phyloP scores from a whole-genome alignment of 352 stramenopile species.

The Phytophthora idaei region DNA sequence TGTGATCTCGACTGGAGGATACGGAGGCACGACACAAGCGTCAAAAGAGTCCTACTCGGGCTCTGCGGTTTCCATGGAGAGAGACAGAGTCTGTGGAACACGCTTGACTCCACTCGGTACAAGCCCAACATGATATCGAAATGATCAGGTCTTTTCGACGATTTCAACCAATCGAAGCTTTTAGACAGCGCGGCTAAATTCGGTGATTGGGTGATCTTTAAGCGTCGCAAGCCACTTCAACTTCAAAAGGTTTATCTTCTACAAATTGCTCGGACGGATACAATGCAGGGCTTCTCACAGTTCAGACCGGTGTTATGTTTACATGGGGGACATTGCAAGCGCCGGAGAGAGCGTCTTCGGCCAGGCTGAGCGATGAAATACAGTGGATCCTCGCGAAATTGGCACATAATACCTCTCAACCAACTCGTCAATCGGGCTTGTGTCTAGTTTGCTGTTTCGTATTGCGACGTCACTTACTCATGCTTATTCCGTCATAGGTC shows the following conservation, averaged over 20 bases:
- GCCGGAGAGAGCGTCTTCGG: conserved; percentile 5
- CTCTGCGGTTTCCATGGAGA: conserved; percentile 8
- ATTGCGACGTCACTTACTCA: background rate
- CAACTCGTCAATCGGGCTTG: conserved; percentile 6
- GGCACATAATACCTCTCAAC: background rate
- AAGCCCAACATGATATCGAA: conserved; percentile 4
- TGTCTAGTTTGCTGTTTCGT: conserved; percentile 10
- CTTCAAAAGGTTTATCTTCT: conserved; percentile 17
- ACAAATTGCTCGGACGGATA: conserved; percentile 25
- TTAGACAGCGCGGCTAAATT: conserved; percentile 13
- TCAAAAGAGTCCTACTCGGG: conserved; percentile 1
- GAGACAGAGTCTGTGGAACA: conserved; percentile 6
- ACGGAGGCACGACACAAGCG: conserved; percentile 3
- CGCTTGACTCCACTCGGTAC: background rate
- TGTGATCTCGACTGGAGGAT: conserved; percentile 25
- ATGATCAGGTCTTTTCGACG: background rate
- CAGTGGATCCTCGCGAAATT: conserved; percentile 7
- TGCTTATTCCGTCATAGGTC: background rate
- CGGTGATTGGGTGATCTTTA: conserved; percentile 29
- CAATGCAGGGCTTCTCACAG: conserved; percentile 23
- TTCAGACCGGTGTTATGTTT: conserved; percentile 16
- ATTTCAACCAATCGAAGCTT: conserved; percentile 8
- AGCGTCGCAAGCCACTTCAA: conserved; percentile 27
- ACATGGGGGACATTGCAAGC: background rate
- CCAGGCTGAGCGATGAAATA: conserved; percentile 11